Base-by-base conservation (phyloP, 306 rosid species). In the Ceratonia siliqua region DNA sequence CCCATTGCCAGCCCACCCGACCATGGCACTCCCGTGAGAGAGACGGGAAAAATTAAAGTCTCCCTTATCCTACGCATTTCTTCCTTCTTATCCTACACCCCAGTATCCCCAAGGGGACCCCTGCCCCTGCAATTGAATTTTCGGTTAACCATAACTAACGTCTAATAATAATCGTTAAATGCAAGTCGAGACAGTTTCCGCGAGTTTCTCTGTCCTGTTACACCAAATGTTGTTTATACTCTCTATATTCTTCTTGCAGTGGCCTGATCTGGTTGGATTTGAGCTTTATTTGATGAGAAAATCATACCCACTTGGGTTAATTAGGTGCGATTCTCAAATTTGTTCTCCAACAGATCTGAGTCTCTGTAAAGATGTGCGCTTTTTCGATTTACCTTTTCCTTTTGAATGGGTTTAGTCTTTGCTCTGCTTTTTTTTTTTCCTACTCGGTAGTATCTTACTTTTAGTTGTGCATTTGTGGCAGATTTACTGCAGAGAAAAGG, bases 11-110 rank as follows among this genome's bases (percentile, higher is more conserved):
- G 84, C 93, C 84, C 88, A 82, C 78, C 83, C 74, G 90, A 88
- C 89, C 90, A 80, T 85, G 93, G 84, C 89, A 82, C 78, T 88
- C 91, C 70, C 90, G 96, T 92, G 97, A 85, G 88, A 88, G 71
- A 63, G 87, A 79, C 87, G 63, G 52, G 41, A 66, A 67, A 66
- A 21, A 4, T 68, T 28, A 74, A 65, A 39, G 75, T 30, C 25
- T 50, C 36, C 57, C 80, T 74, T 86, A 82, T 33, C 83, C 87
- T 86, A 61, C 81, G 80, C 87, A 80, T 75, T 38, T 36, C 78
- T 10, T 43, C 73, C 81, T 70, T 76, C 81, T 64, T 80, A 67
- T 84, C 92, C 65, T 77, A 53, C 85, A 65, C 83, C 76, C 74
- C 43, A 58, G 72, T 66, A 74, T 69, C 42, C 81, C 82, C 79